phyloP scores from a whole-genome alignment of 257 asterid species.

The Solanum neorickii region DNA sequence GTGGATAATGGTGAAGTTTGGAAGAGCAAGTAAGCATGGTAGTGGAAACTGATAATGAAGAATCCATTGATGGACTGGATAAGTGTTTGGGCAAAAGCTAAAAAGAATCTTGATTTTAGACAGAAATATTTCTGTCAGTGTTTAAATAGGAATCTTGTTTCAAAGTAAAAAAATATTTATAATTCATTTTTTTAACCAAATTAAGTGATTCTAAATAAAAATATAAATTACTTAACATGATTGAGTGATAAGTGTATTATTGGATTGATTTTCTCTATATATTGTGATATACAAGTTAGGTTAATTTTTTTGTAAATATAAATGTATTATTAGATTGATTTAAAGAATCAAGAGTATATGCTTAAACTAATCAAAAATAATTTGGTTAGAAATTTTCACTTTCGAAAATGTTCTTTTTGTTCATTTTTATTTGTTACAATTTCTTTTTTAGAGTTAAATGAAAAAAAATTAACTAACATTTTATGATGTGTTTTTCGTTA shows the following conservation, averaged over 20 bases:
- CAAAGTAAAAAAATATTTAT: too few relatives aligned
- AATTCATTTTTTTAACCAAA: too few relatives aligned
- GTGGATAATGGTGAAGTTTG: conserved; percentile 19
- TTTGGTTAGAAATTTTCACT: background rate
- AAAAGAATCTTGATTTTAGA: background rate
- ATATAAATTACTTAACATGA: background rate
- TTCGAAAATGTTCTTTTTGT: fast-evolving
- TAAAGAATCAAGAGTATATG: background rate
- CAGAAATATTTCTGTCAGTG: background rate
- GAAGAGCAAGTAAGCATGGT: conserved; percentile 31
- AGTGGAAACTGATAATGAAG: conserved; percentile 14
- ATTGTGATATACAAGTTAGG: background rate
- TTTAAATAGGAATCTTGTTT: background rate
- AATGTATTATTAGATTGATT: background rate
- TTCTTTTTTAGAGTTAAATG: too few relatives aligned
- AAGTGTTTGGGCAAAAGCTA: background rate
- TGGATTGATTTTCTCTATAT: background rate
- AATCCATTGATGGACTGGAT: conserved; percentile 10
- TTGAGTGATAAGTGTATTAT: background rate
- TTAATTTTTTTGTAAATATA: too few relatives aligned
- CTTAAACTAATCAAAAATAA: background rate
- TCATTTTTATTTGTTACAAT: too few relatives aligned
- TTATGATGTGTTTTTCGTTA: too few relatives aligned
- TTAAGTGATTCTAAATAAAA: background rate
- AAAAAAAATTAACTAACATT: fast-evolving